phyloP scores from a whole-genome alignment of 441 rosid species.

The Brassica balearica region DNA sequence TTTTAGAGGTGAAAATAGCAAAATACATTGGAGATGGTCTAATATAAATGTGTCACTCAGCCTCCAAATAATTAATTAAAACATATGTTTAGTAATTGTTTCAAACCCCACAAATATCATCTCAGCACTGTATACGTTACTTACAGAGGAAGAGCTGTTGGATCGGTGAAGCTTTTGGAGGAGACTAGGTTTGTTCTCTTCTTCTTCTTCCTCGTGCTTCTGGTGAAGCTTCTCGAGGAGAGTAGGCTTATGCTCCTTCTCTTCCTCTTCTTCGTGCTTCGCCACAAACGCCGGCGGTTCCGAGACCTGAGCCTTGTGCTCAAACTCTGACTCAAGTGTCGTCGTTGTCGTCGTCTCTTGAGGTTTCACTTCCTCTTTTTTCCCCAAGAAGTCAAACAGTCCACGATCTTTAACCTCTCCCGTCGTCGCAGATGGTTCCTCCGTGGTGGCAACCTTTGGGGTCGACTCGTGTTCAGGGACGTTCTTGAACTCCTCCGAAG shows the following conservation, averaged over 20 bases:
- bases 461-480: conserved; percentile 15
- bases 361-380: conserved; percentile 60
- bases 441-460: conserved; percentile 31
- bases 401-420: conserved; percentile 70
- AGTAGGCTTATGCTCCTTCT: conserved; percentile 28
- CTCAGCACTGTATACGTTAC: conserved; percentile 36
- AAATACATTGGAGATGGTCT: no score
- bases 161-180: conserved; percentile 70
- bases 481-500: conserved; percentile 35
- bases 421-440: conserved; percentile 35
- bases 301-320: conserved; percentile 60
- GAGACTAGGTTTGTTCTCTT: conserved; percentile 56
- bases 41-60: neutral
- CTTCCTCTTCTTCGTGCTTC: conserved; percentile 35
- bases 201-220: conserved; percentile 37
- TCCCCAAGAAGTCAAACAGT: conserved; percentile 68
- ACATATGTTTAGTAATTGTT: neutral
- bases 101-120: neutral
- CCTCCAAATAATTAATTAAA: neutral
- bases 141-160: conserved; percentile 82
- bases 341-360: conserved; percentile 50
- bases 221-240: conserved; percentile 37
- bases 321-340: conserved; percentile 51
- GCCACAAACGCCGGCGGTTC: conserved; percentile 18
- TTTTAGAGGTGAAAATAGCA: no score